Percentiles rank a stretch among this genome's conserved stretches.
Evolutionary conservation across 257 asterid genomes (phyloP).

Genomic region (Fraxinus quadrangulata): DNA sequence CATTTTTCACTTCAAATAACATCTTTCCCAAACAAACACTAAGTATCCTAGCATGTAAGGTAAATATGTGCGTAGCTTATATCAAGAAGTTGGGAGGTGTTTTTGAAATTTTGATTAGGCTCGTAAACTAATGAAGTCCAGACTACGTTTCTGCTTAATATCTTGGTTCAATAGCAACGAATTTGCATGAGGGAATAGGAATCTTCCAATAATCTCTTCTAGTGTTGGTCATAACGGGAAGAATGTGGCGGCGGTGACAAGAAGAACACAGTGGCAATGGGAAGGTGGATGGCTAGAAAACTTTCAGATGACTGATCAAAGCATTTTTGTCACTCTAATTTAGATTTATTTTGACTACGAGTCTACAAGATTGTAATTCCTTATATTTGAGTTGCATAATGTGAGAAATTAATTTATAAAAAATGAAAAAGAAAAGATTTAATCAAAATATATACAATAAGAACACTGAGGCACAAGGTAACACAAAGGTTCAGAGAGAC

Average conservation of each 20-base stretch:
- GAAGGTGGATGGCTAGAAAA: neutral
- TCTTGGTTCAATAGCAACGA: neutral
- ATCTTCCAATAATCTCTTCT: too few species aligned
- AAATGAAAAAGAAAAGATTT: too few species aligned
- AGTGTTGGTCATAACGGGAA: neutral
- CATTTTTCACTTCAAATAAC: too few species aligned
- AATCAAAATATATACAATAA: too few species aligned
- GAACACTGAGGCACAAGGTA: neutral
- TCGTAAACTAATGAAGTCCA: neutral
- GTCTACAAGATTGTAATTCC: too few species aligned
- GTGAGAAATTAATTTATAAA: neutral
- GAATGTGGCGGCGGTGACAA: neutral
- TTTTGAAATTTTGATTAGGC: neutral
- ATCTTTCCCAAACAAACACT: too few species aligned
- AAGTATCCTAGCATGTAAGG: neutral
- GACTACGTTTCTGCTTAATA: too few species aligned
- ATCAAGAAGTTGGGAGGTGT: neutral
- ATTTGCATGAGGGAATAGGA: neutral
- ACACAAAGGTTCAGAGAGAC: constrained; percentile 4
- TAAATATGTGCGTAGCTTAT: neutral
- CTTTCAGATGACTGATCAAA: neutral
- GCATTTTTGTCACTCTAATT: neutral
- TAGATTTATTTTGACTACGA: neutral
- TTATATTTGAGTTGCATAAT: too few species aligned
- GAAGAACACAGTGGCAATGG: neutral